Base-by-base conservation (phyloP, 345 rosid species). In the Salix udensis region DNA sequence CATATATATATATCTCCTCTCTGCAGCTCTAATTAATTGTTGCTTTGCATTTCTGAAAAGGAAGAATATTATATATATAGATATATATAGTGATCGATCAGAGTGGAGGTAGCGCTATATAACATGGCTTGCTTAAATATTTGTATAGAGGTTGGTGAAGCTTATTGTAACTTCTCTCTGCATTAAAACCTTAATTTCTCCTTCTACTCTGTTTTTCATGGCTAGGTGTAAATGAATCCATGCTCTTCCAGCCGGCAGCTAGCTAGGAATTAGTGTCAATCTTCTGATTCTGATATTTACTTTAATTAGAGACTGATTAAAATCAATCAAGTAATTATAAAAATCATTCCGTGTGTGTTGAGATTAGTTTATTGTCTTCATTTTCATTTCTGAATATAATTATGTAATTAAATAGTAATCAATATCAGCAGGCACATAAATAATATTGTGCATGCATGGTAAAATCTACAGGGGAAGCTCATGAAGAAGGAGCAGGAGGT, bases 91-190 rank as follows among this genome's bases (percentile, higher is more conserved):
- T 44, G 50, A 46, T 46, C 50, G 19, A 62, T 7, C 66, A 21
- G 61, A 16, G 60, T 55, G 30, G 4, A 46, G 16, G 50, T 3
- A 46, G 1, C 74, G 10, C 44, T 23, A 18, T 4, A 31, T 31
- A 78, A 78, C 39, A 83, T 83, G 88, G 84, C 68, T 61, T 84
- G 81, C 68, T 77, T 80, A 7, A 77, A 13, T 21, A 23, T 70
- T 71, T 73, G 65, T 79, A 77, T 67, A 73, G 46, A 84, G 88
- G 88, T 86, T 30, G 53, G 86, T 72, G 23, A 62, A 72, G 30
- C 1, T 31, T 14, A 1, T 72, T 31, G 28, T 53, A 2, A 21
- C 55, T 71, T 37, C 69, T 37, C 69, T 30, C 28, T 39, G 6
- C 5, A 16, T 2, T 6, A 6, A 18, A n/a, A 16, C 4, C 60